A percentile compares a stretch with the other conserved stretches of the same genome.
Evolutionary conservation across 1,284 basidiomycete species (phyloP).

Genomic region (Irpex sp.): DNA sequence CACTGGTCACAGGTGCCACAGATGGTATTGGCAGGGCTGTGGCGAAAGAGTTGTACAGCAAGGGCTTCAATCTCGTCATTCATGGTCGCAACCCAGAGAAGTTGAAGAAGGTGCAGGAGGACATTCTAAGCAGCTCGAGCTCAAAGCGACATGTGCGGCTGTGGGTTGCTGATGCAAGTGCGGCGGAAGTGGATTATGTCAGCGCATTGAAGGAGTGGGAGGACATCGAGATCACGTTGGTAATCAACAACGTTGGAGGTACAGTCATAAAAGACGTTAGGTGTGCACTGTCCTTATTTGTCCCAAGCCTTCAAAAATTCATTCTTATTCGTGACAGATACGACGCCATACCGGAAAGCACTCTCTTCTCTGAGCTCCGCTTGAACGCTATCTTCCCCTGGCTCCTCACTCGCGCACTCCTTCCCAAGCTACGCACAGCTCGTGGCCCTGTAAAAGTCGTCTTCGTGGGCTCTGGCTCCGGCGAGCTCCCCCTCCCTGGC

Average conservation of each 20-base stretch:
- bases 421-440: neutral
- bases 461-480: neutral
- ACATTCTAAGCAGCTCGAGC: slow-evolving; percentile 13
- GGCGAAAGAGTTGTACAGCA: slow-evolving; percentile 23
- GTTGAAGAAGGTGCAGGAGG: slow-evolving; percentile 20
- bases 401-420: slow-evolving; percentile 4
- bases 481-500: neutral
- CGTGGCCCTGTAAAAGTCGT: neutral
- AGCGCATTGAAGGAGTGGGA: slow-evolving; percentile 17
- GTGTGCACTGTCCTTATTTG: neutral
- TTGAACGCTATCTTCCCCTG: slow-evolving; percentile 3
- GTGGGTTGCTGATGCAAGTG: slow-evolving; percentile 23
- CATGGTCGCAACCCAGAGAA: slow-evolving; percentile 26
- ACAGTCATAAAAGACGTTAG: neutral
- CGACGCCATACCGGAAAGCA: slow-evolving; percentile 3
- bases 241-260: slow-evolving; percentile 26
- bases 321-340: neutral
- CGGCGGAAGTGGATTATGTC: slow-evolving; percentile 18
- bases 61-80: slow-evolving; percentile 26
- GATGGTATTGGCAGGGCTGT: slow-evolving; percentile 27
- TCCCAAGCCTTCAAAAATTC: too few species aligned
- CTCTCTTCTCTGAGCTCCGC: slow-evolving; percentile 4
- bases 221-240: slow-evolving; percentile 24
- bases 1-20: slow-evolving; percentile 25
- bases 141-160: slow-evolving; percentile 18